A percentile compares a stretch with the other conserved stretches of the same genome.
Evolutionary conservation across 2,329 filamentous ascomycete genomes (phyloP).

Genomic region (Cytospora chrysosperma): DNA sequence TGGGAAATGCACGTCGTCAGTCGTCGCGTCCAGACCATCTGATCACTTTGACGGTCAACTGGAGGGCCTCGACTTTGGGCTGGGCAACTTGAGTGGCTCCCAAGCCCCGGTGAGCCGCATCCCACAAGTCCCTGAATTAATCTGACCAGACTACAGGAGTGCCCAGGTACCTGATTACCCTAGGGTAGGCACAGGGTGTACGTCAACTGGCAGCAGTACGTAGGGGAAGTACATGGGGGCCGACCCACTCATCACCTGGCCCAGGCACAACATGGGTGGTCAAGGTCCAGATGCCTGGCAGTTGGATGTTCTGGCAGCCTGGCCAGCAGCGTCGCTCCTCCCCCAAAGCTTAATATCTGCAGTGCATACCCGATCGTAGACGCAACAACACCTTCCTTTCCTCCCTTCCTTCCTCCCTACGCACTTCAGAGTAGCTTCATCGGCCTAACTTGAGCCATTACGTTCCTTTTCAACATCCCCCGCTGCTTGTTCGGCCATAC

Average conservation of each 20-base stretch:
- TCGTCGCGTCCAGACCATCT: background rate
- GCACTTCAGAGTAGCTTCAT: slow-evolving; percentile 9
- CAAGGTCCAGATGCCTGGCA: background rate
- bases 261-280: no score
- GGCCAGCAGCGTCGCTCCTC: background rate
- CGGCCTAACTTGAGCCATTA: slow-evolving; percentile 22
- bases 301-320: background rate
- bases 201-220: no score
- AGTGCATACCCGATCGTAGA: slow-evolving; percentile 20
- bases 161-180: no score
- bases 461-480: slow-evolving; percentile 16
- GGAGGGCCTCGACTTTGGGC: background rate
- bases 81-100: background rate
- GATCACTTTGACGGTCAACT: background rate
- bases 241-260: background rate
- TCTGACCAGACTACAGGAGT: background rate
- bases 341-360: slow-evolving; percentile 22
- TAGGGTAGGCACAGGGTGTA: no score
- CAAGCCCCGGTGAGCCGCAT: background rate
- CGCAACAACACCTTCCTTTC: background rate
- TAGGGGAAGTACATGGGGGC: background rate
- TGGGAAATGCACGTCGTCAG: background rate
- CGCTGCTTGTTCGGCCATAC: slow-evolving; percentile 24
- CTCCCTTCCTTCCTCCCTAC: slow-evolving; percentile 11
- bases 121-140: background rate